Evolutionary conservation across 495 filamentous ascomycete genomes (phyloP), one percentile per base, ranked within the genome.

Genomic region (Apodospora peruviana): DNA sequence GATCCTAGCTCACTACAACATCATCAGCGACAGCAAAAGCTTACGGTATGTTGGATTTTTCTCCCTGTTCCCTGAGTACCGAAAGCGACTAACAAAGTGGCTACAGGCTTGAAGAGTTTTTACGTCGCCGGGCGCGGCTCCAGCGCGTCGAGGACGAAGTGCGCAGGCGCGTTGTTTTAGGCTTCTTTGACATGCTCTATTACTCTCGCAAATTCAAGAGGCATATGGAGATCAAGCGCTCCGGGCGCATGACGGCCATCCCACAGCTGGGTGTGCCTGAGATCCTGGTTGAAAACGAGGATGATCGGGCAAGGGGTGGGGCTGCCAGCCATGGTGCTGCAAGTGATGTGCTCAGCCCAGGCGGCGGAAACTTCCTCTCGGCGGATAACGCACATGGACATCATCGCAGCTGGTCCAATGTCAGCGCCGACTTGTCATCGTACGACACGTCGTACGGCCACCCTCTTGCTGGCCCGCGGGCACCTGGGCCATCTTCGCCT

Each of bases 1-100:
- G 88, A 95, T 95, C 47, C 76, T 99, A 16, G 91, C 94, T 14
- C 94, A 99, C 68, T 93, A 97, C 75, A 99, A 99, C 52, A 89
- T 99, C 60, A 99, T 99, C 61, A 95, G 82, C 52, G 93, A 99
- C 72, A 96, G 83, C 73, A 96, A 96, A 74, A 93, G 88, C 68
- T 67, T 99, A 56, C 81, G 82, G 83, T 85, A 77, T 58, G 68
- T n/a, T n/a, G n/a, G 52, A 19, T 8, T 9, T 10, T 47, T 36
- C 40, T 17, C n/a, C 18, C 25, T 19, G 47, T 46, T 14, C 48
- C 20, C 18, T 20, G 3, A 18, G 21, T 3, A 8, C 34, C 42
- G 29, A 22, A 54, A 11, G 20, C 12, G 43, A 22, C 52, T 43
- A 36, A 51, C 53, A 52, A 40, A 57, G 48, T 53, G 7, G 27